Evolutionary conservation across 2,329 filamentous ascomycete species (phyloP).

Genomic region (Microdochium trichocladiopsis): DNA sequence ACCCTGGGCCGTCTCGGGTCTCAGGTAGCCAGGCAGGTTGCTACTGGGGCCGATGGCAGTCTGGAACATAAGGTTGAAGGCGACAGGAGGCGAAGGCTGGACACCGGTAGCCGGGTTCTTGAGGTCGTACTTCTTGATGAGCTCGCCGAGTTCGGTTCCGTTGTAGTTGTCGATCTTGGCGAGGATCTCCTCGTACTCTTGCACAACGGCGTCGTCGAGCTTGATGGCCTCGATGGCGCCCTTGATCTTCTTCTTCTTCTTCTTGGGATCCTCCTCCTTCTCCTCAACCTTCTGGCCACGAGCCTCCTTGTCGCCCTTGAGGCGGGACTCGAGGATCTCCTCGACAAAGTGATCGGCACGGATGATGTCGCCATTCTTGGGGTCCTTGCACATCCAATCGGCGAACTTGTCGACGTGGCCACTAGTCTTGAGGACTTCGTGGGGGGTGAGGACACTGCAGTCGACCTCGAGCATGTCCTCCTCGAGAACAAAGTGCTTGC

Average conservation of each 20-base stretch:
- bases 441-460: conserved; percentile 87
- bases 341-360: conserved; percentile 95
- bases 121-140: conserved; percentile 89
- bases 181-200: conserved; percentile 87
- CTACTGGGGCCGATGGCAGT: conserved; percentile 90
- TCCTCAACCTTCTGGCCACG: conserved; percentile 75
- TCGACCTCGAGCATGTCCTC: conserved; percentile 96
- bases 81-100: conserved; percentile 71
- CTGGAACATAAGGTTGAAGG: conserved; percentile 99
- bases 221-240: conserved; percentile 73
- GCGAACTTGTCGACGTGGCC: conserved; percentile 97
- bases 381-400: conserved; percentile 99
- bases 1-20: conserved; percentile 94
- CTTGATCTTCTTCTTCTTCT: conserved; percentile 81
- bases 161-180: conserved; percentile 95
- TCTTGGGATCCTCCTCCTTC: conserved; percentile 58
- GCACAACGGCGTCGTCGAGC: conserved; percentile 76
- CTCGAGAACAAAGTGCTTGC: conserved; percentile 87
- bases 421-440: conserved; percentile 89
- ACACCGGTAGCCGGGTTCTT: conserved; percentile 77
- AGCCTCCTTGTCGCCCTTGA: conserved; percentile 89
- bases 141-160: conserved; percentile 74
- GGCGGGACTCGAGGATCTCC: conserved; percentile 77
- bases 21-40: conserved; percentile 76
- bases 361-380: conserved; percentile 94